Conservation (phyloP, 2,329 filamentous ascomycete genomes). For the Scedosporium apiospermum region DNA sequence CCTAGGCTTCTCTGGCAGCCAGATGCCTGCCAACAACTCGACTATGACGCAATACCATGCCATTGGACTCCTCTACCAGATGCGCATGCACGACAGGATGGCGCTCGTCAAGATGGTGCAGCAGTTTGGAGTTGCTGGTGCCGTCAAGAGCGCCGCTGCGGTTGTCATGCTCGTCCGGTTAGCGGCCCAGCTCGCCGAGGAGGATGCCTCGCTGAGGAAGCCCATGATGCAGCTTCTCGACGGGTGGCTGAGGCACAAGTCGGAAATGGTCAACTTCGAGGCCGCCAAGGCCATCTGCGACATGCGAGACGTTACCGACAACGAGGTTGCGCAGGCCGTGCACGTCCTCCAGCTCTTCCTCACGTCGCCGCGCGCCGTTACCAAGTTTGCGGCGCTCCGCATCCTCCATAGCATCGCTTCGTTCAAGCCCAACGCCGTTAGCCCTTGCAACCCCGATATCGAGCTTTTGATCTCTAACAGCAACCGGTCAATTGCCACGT, state of each 20-base stretch:
- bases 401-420: slow-evolving; percentile 95
- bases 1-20: slow-evolving; percentile 73
- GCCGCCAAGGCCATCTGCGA: slow-evolving; percentile 97
- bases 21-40: slow-evolving; percentile 78
- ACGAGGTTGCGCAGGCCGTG: slow-evolving; percentile 83
- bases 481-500: slow-evolving; percentile 95
- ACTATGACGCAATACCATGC: slow-evolving; percentile 99
- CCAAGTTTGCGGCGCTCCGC: slow-evolving; percentile 93
- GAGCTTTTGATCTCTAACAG: slow-evolving; percentile 93
- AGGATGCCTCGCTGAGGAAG: slow-evolving; percentile 79
- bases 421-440: slow-evolving; percentile 89
- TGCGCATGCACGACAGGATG: slow-evolving; percentile 96
- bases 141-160: slow-evolving; percentile 89
- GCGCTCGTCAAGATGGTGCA: slow-evolving; percentile 99
- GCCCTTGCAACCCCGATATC: slow-evolving; percentile 93
- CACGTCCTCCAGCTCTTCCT: slow-evolving; percentile 95
- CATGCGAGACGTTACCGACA: slow-evolving; percentile 85
- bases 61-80: slow-evolving; percentile 93
- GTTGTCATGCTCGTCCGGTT: slow-evolving; percentile 87
- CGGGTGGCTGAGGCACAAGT: slow-evolving; percentile 95
- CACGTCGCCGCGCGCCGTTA: slow-evolving; percentile 87
- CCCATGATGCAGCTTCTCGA: slow-evolving; percentile 97
- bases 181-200: slow-evolving; percentile 87
- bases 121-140: slow-evolving; percentile 85
- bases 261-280: slow-evolving; percentile 99